Base-by-base conservation (phyloP, 2,329 filamentous ascomycete genomes). In the Cercospora brassicicola region DNA sequence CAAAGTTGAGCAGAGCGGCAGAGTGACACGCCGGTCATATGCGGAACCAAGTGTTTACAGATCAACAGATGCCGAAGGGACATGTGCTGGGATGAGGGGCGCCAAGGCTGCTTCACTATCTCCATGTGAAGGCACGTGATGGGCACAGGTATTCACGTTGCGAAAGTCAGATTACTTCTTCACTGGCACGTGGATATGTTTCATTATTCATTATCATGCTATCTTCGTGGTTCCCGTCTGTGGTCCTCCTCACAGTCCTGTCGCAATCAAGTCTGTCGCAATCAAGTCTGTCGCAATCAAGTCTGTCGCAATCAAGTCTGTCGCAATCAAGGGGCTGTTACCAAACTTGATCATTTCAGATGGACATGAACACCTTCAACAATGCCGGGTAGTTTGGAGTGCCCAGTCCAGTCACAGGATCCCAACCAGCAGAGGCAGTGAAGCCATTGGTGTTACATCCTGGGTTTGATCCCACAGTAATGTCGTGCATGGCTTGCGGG, bases 401-500 rank as follows among this genome's bases (percentile, higher is more conserved):
- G 0, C 71, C 71, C 51, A 73, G 55, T 9, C 71, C 71, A 36
- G 69, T 73, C 3, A 70, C 70, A n/a, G 70, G 70, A 71, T 78
- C 78, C 78, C 78, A 79, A 15, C 78, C 76, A 4, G 45, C 59
- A 3, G 65, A 51, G 4, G 71, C 75, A 15, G 61, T 20, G 55
- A 76, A 77, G 1, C 75, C 75, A 18, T 57, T 55, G 0, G 73
- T 74, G 26, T 74, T 74, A 67, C 79, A 81, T 1, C 78, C 78
- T 6, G 68, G 70, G 64, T 79, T 80, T 8, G 68, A 73, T 3
- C 79, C 79, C 4, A 62, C 64, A 2, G 76, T 80, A 51, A 81
- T 79, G 69, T 81, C 79, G 59, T 80, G 78, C 51, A 81, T 68
- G 2, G 69, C 74, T 28, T 28, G 56, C 7, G 75, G 76, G 59